phyloP scores from a whole-genome alignment of 306 rosid genomes.

The Albizia julibrissin region DNA sequence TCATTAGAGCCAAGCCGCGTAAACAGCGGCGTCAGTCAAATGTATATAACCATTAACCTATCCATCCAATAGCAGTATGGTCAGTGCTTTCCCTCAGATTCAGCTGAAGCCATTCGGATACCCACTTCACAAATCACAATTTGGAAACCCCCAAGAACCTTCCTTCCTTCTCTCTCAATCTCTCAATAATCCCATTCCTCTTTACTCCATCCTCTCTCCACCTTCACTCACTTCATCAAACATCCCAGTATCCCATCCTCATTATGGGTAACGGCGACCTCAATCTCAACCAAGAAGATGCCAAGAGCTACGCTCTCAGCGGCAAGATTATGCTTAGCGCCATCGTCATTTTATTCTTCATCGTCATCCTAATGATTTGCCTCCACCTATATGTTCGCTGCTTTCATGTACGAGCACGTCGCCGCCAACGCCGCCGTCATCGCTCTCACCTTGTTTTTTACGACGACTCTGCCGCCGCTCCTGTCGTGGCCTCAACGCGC shows the following conservation, averaged over 20 bases:
- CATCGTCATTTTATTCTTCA: constrained; percentile 60
- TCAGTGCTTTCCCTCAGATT: background rate
- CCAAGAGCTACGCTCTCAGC: constrained; percentile 43
- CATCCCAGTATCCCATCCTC: no score
- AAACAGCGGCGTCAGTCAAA: background rate
- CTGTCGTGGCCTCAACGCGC: constrained; percentile 5
- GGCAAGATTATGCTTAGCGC: constrained; percentile 80
- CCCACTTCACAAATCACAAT: background rate
- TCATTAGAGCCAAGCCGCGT: constrained; percentile 12
- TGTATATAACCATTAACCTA: background rate
- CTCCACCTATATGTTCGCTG: constrained; percentile 87
- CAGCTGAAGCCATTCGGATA: no score
- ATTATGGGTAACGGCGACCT: background rate
- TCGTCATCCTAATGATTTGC: constrained; percentile 63
- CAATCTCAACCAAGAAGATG: background rate
- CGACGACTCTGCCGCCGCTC: constrained; percentile 16
- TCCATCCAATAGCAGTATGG: no score
- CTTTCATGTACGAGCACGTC: constrained; percentile 64
- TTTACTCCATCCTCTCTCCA: background rate
- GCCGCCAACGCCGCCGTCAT: constrained; percentile 60
- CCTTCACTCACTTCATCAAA: background rate
- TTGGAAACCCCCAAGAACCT: constrained; percentile 1
- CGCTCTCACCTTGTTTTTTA: constrained; percentile 47
- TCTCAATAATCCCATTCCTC: background rate
- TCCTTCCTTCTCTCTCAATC: background rate